Conservation (phyloP, 2,329 filamentous ascomycete species). For the Sporothrix humicola region DNA sequence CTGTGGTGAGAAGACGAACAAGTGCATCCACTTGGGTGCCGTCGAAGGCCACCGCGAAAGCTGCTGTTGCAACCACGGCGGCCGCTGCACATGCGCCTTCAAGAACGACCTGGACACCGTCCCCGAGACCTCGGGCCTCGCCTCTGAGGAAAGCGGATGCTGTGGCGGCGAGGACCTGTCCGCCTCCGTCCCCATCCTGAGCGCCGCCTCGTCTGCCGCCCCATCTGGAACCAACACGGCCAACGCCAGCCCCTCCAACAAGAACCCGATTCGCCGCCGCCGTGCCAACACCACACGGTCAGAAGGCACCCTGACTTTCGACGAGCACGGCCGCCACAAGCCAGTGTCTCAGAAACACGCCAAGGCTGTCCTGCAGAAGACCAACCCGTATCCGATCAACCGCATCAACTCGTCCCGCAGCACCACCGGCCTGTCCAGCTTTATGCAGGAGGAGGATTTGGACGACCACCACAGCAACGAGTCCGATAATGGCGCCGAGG, state of each 20-base stretch:
- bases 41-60: conserved; percentile 67
- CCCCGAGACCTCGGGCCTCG: conserved; percentile 51
- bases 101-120: conserved; percentile 72
- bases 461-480: conserved; percentile 39
- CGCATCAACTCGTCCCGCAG: conserved; percentile 64
- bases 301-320: conserved; percentile 63
- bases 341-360: conserved; percentile 63
- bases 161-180: conserved; percentile 11
- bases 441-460: conserved; percentile 45
- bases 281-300: conserved; percentile 66
- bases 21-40: conserved; percentile 64
- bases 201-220: background rate
- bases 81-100: conserved; percentile 67
- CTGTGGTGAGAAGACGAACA: conserved; percentile 89
- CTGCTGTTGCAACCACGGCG: conserved; percentile 74
- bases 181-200: background rate
- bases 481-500: conserved; percentile 36
- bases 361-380: conserved; percentile 65
- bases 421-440: conserved; percentile 52
- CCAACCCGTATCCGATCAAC: conserved; percentile 65
- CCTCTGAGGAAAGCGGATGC: conserved; percentile 53
- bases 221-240: conserved; percentile 38
- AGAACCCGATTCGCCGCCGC: conserved; percentile 45
- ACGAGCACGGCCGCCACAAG: conserved; percentile 69
- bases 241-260: conserved; percentile 43